phyloP scores from a whole-genome alignment of 306 rosid species.

The Gynostemma pentaphyllum region DNA sequence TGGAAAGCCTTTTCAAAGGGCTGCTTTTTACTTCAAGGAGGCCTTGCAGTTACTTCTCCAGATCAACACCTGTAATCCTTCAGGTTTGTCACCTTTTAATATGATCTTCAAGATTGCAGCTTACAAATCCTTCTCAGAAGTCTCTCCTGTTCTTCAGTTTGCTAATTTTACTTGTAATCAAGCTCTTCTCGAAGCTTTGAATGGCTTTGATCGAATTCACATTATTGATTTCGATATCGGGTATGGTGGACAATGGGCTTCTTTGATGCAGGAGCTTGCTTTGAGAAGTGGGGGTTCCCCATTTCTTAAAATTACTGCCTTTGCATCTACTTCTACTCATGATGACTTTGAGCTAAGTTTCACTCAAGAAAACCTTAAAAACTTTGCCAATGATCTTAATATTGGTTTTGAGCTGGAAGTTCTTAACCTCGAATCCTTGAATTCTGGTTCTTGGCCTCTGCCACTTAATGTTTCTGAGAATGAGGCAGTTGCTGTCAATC shows the following conservation, averaged over 20 bases:
- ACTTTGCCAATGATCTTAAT: slow-evolving; percentile 59
- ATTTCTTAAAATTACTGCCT: slow-evolving; percentile 66
- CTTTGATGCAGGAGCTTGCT: slow-evolving; percentile 81
- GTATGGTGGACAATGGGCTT: slow-evolving; percentile 92
- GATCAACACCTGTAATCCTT: slow-evolving; percentile 21
- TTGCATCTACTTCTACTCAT: slow-evolving; percentile 39
- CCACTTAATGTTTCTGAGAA: slow-evolving; percentile 30
- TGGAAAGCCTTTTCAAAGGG: slow-evolving; percentile 93
- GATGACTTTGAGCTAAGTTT: slow-evolving; percentile 68
- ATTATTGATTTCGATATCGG: slow-evolving; percentile 80
- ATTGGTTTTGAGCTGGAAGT: slow-evolving; percentile 59
- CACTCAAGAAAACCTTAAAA: slow-evolving; percentile 59
- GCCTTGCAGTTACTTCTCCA: slow-evolving; percentile 57
- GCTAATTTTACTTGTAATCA: slow-evolving; percentile 83
- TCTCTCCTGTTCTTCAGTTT: slow-evolving; percentile 80
- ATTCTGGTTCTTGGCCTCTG: slow-evolving; percentile 53
- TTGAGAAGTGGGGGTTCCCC: slow-evolving; percentile 44
- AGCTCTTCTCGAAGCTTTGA: slow-evolving; percentile 74
- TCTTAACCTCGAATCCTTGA: slow-evolving; percentile 41
- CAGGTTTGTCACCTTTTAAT: slow-evolving; percentile 41
- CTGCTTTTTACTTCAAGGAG: slow-evolving; percentile 83
- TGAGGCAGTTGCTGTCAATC: slow-evolving; percentile 64
- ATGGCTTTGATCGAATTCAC: slow-evolving; percentile 53
- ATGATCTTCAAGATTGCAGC: slow-evolving; percentile 71
- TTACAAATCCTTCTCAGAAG: slow-evolving; percentile 75